Conservation (phyloP, 2,329 filamentous ascomycete species). For the Alternaria consortialis region DNA sequence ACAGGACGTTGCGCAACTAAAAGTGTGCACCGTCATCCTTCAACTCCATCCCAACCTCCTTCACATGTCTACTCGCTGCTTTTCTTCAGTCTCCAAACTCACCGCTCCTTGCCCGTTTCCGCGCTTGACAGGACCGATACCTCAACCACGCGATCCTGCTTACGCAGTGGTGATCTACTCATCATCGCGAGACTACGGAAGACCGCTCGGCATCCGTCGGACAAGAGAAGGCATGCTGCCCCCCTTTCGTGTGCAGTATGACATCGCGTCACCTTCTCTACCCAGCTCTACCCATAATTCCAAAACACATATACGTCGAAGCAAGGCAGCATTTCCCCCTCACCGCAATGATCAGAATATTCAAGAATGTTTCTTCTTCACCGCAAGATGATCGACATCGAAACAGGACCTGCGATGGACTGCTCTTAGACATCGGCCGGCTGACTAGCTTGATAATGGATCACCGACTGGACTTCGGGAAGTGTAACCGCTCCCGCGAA, state of each 20-base stretch:
- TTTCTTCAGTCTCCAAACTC: slow-evolving; percentile 8
- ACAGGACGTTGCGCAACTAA: slow-evolving; percentile 12
- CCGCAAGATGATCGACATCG: slow-evolving; percentile 34
- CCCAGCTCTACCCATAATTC: slow-evolving; percentile 14
- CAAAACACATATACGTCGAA: slow-evolving; percentile 31
- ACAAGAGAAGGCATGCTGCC: slow-evolving; percentile 30
- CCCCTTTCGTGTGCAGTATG: slow-evolving; percentile 26
- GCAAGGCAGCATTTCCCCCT: slow-evolving; percentile 21
- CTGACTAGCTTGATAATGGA: slow-evolving; percentile 27
- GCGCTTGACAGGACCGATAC: slow-evolving; percentile 8
- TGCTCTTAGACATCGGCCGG: slow-evolving; percentile 21
- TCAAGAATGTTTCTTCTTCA: slow-evolving; percentile 23
- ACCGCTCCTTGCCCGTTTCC: slow-evolving; percentile 3
- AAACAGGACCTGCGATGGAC: slow-evolving; percentile 25
- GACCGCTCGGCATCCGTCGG: slow-evolving; percentile 18
- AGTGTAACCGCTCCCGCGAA: slow-evolving; percentile 34
- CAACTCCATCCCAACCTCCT: slow-evolving; percentile 2
- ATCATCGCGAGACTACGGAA: slow-evolving; percentile 11
- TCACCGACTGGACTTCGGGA: slow-evolving; percentile 30
- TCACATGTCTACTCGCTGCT: slow-evolving; percentile 1
- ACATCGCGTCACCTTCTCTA: slow-evolving; percentile 18
- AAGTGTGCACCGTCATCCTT: slow-evolving; percentile 3
- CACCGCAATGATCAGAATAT: slow-evolving; percentile 24
- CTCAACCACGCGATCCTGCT: slow-evolving; percentile 3
- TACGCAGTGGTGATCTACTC: slow-evolving; percentile 1